A percentile compares a stretch with the other conserved stretches of the same genome.
Conservation (phyloP, 202 grass and related monocot genomes). For the Digitaria exilis region DNA sequence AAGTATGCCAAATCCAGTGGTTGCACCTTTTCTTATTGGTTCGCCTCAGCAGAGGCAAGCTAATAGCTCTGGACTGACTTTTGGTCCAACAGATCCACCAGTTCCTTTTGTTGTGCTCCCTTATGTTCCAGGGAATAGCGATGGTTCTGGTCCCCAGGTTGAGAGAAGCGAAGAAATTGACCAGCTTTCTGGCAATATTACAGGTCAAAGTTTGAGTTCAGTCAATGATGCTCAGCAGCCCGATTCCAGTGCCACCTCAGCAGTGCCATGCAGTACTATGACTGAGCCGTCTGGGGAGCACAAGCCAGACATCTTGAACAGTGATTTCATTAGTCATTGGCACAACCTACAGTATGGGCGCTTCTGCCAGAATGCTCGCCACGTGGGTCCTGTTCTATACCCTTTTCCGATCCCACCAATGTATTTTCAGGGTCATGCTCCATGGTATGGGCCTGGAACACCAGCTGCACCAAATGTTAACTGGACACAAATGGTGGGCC, state of each 20-base stretch:
- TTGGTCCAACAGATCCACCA: constrained; percentile 70
- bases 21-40: constrained; percentile 62
- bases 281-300: constrained; percentile 52
- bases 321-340: constrained; percentile 67
- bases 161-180: constrained; percentile 57
- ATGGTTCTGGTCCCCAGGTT: constrained; percentile 57
- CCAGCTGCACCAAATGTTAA: constrained; percentile 61
- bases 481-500: constrained; percentile 55
- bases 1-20: constrained; percentile 52
- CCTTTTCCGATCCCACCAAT: constrained; percentile 45
- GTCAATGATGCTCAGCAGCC: constrained; percentile 43
- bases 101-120: constrained; percentile 67
- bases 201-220: constrained; percentile 53
- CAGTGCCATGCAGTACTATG: constrained; percentile 40
- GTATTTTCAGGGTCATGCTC: constrained; percentile 61
- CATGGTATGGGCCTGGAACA: constrained; percentile 77
- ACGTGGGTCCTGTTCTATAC: constrained; percentile 37
- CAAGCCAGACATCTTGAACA: constrained; percentile 80
- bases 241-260: constrained; percentile 49
- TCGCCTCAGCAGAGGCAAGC: constrained; percentile 56
- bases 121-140: constrained; percentile 38
- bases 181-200: constrained; percentile 57
- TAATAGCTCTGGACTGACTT: constrained; percentile 65
- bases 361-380: constrained; percentile 58
- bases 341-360: constrained; percentile 78